Percentiles rank a stretch among this genome's conserved stretches.
These are phyloP conservation scores for Skeletonema tropicum DNA, from an alignment of 108 stramenopile genomes.

Conservation along the genomic window DNA sequence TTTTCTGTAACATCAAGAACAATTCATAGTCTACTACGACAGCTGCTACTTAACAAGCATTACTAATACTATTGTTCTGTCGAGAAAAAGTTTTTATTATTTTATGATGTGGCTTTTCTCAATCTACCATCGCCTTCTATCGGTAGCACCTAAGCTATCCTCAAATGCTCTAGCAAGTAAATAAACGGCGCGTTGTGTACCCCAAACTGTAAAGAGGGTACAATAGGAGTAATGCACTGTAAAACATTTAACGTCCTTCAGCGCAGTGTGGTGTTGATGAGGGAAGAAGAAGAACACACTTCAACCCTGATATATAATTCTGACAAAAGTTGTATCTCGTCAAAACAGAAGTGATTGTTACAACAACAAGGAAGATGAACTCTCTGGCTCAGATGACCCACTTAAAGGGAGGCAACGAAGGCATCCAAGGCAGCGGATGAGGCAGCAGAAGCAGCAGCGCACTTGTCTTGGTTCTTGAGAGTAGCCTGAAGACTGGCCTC, in stretches of 20 bases:
- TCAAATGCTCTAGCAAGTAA: neutral
- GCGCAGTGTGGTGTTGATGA: neutral
- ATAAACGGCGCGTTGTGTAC: neutral
- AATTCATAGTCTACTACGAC: no score
- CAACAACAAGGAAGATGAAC: neutral
- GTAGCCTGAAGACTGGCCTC: constrained; percentile 57
- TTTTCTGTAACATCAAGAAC: no score
- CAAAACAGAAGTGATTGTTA: neutral
- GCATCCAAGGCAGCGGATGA: constrained; percentile 53
- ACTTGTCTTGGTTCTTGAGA: constrained; percentile 67
- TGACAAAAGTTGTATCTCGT: neutral
- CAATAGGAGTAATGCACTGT: neutral
- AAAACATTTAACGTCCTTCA: neutral
- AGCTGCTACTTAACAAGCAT: no score
- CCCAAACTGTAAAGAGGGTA: neutral
- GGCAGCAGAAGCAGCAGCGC: constrained; percentile 53
- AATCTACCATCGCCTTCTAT: constrained; percentile 10
- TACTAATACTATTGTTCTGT: neutral
- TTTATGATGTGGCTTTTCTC: constrained; percentile 21
- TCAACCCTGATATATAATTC: constrained; percentile 2
- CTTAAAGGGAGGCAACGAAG: constrained; percentile 63
- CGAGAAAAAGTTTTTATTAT: constrained; percentile 7
- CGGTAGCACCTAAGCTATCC: neutral
- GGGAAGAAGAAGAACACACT: neutral
- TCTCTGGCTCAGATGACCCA: neutral